Evolutionary conservation across 2,329 filamentous ascomycete genomes (phyloP), one percentile per base, ranked within the genome.

Genomic region (Sclerotinia nivalis): DNA sequence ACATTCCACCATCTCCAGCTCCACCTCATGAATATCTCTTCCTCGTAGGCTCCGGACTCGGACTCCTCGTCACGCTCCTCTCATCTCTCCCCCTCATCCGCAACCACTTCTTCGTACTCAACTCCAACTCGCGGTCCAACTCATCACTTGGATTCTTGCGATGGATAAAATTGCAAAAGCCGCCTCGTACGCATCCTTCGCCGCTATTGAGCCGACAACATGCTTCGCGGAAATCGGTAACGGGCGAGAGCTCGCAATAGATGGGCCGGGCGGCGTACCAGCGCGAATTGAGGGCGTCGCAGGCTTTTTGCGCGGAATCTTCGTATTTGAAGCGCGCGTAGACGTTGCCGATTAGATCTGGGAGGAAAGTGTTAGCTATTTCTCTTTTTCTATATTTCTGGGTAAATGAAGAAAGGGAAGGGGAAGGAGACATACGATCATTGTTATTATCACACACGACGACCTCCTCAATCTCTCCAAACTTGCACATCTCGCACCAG

Each of bases 321-420:
- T 99, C 96, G 87, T 98, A 99, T 84, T 99, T 99, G 91, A 98
- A 99, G 76, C 96, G 93, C 66, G 96, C 96, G 84, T 99, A 99
- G 78, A 99, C 96, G 82, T 99, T 99, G 79, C 96, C 96, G 80
- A 99, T 97, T 67, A 99, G 87, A 83, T 99, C 91, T 93, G 34
- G 25, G 2, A 13, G 10, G 22, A 12, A 37, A 0, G 34, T 28
- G 20, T 66, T 58, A 66, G 64, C 64, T 1, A 1, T 18, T 9
- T 4, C 12, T 55, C 18, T 58, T 20, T 34, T 73, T 80, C 77
- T 37, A 69, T 54, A 18, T 31, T 43, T 56, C 43, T 31, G 43
- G 18, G 1, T 43, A 43, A 37, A 50, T n/a, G 12, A 52, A 49
- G 31, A 56, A 60, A 52, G 47, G 43, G n/a, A 45, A 45, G 37